Evolutionary conservation across 371 early-diverging fungal genomes (phyloP), one percentile per base, ranked within the genome.

Genomic region (Actinomucor elegans): DNA sequence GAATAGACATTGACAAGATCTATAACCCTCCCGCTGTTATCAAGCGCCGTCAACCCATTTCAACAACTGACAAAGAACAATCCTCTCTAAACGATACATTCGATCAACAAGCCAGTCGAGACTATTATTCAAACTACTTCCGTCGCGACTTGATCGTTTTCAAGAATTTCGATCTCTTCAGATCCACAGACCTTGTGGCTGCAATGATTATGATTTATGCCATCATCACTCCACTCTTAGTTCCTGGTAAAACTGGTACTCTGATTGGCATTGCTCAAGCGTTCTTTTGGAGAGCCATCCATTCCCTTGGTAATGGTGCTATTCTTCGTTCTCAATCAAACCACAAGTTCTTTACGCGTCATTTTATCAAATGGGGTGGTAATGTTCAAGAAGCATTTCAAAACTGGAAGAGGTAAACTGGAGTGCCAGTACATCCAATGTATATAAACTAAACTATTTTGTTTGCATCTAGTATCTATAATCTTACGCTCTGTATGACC

Each of bases 321-420:
- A 64, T 97, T 15, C 76, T 98, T 51, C 77, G 75, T 29, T 66
- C 78, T 37, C 97, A 98, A 66, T 91, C 91, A 44, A 71, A 72
- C 9, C 67, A 72, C 59, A 92, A 93, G 62, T 83, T 83, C 32
- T 94, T 93, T 64, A 96, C 91, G 5, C 85, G 91, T 44, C 93
- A 94, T 73, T 96, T 91, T 59, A 91, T 98, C 62, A 92, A 90
- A 66, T 88, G 85, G 66, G 98, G 98, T 15, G 91, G 88, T 11
- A 87, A 85, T 42, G 77, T 83, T 10, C 77, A 82, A 50, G 95
- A 96, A 47, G 95, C 97, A 0, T 96, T 96, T 61, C 71, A 85
- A 44, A 90, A 90, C 72, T 98, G 97, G 97, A 96, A 95, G 66
- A 82, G 84, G 71, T 86, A 65, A 24, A 37, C 28, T 10, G n/a